Evolutionary conservation across 2,329 filamentous ascomycete species (phyloP), one percentile per base, ranked within the genome.

Genomic region (Botrytis fabae): DNA sequence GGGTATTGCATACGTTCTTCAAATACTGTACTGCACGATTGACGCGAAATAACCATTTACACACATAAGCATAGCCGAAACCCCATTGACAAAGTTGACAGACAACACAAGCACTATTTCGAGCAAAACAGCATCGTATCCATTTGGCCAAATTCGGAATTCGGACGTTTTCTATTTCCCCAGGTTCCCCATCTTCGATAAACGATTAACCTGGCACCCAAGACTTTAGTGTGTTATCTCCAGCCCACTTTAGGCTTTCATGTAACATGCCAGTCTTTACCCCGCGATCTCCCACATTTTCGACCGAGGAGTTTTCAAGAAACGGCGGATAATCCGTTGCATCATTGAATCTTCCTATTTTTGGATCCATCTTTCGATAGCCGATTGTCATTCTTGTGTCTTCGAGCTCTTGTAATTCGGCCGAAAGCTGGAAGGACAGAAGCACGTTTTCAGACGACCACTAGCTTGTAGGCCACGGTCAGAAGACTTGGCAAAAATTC

Each of bases 261-360:
- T 38, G 32, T 61, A 60, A 42, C 38, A 63, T 63, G 61, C 25
- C 61, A 64, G 40, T 64, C 61, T 28, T 46, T 64, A 69, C 66
- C 66, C 66, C 66, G 66, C 66, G 51, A 59, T 44, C 32, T n/a
- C 32, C 66, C 38, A 44, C 38, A 59, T 48, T 42, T 69, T 59
- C n/a, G 61, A 28, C 66, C 66, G 51, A 69, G 66, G 66, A 59
- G 25, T 9, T 59, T 69, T 69, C 25, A 28, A n/a, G 14, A 22
- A 57, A 69, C 48, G 16, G 28, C 35, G 22, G n/a, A 46, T 18
- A 22, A 64, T 40, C 40, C 12, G 20, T 46, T 20, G 28, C 40
- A 44, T 42, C n/a, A 46, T 64, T 12, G 3, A 20, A 42, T 25
- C 25, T 42, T 57, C 51, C 38, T 44, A n/a, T 28, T 14, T 63